Percentiles rank a stretch among this genome's conserved stretches.
phyloP scores from a whole-genome alignment of 1,139 yeast species.

The Yamadazyma buinensis region DNA sequence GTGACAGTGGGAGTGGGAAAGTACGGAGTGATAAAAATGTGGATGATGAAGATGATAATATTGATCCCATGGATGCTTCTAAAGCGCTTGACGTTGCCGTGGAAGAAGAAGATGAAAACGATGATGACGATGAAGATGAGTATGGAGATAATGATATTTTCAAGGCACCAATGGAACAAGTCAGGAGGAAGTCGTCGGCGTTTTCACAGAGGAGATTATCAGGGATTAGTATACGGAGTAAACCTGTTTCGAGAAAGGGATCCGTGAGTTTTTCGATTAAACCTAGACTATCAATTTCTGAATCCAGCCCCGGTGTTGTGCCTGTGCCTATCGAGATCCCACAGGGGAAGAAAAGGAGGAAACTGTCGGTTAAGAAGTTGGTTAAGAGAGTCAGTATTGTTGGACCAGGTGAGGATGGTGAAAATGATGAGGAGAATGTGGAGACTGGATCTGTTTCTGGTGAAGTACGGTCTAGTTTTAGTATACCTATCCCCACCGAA shows the following conservation, averaged over 20 bases:
- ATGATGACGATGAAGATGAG: conserved; percentile 20
- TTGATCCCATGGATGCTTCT: conserved; percentile 30
- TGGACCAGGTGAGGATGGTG: background rate
- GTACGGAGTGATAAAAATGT: background rate
- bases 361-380: conserved; percentile 17
- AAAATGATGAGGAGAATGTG: background rate
- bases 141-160: conserved; percentile 32
- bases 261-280: conserved; percentile 14
- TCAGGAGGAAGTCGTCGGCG: conserved; percentile 26
- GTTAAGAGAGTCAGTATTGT: conserved; percentile 10
- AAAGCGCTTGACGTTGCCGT: conserved; percentile 8
- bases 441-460: too few relatives aligned
- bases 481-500: too few relatives aligned
- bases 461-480: too few relatives aligned
- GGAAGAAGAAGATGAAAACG: conserved; percentile 14
- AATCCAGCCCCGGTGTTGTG: conserved; percentile 10
- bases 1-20: too few relatives aligned
- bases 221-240: conserved; percentile 29
- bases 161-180: conserved; percentile 21
- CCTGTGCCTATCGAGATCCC: conserved; percentile 42
- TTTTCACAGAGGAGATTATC: conserved; percentile 35
- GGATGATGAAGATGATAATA: conserved; percentile 18
- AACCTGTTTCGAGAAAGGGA: conserved; percentile 29
- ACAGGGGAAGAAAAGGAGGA: conserved; percentile 23
- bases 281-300: conserved; percentile 11